Conservation (phyloP, 2,329 filamentous ascomycete genomes). For the Neofusicoccum umdonicola region DNA sequence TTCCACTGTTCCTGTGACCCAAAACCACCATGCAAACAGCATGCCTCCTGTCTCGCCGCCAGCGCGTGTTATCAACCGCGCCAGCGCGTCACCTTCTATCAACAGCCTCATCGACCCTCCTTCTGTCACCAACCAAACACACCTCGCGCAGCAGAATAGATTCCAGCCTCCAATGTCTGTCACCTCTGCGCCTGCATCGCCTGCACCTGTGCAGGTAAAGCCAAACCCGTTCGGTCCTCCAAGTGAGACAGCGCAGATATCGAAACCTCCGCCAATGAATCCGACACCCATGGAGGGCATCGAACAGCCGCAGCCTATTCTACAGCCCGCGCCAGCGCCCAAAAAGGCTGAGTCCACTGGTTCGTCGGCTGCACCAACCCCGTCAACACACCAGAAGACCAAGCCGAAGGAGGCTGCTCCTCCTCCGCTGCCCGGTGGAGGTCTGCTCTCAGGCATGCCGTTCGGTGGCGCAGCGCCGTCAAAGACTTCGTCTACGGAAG, state of each 20-base stretch:
- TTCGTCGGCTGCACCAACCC: conserved; percentile 41
- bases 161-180: conserved; percentile 36
- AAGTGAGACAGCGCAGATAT: background rate
- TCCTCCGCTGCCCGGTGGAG: conserved; percentile 59
- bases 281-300: conserved; percentile 37
- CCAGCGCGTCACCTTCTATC: conserved; percentile 89
- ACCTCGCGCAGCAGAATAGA: conserved; percentile 17
- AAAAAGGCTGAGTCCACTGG: conserved; percentile 38
- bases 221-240: conserved; percentile 16
- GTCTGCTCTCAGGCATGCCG: conserved; percentile 60
- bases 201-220: conserved; percentile 23
- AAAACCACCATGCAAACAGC: conserved; percentile 40
- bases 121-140: conserved; percentile 37
- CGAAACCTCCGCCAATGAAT: conserved; percentile 11
- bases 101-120: conserved; percentile 82
- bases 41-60: conserved; percentile 49
- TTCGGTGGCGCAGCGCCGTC: conserved; percentile 54
- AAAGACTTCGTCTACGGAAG: conserved; percentile 39
- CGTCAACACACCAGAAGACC: conserved; percentile 55
- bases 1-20: conserved; percentile 44
- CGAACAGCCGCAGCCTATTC: conserved; percentile 26
- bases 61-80: conserved; percentile 57
- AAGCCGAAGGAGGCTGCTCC: conserved; percentile 54
- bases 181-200: conserved; percentile 40
- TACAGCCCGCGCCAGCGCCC: conserved; percentile 23